Evolutionary conservation across 108 stramenopile species (phyloP).

Genomic region (Fragilaria crotonensis): DNA sequence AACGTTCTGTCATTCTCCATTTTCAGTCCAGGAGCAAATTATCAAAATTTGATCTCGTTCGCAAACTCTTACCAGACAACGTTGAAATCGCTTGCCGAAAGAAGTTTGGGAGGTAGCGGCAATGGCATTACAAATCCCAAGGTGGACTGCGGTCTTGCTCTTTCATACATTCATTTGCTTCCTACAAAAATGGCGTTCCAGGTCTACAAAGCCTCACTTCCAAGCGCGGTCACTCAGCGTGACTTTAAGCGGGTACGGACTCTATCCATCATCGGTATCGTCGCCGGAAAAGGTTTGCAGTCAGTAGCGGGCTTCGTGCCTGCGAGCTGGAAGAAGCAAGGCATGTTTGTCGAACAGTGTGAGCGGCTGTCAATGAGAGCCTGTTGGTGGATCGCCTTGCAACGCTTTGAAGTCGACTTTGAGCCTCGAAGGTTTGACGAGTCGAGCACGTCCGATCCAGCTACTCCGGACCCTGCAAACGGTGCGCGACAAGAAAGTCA

Average conservation of each 20-base stretch:
- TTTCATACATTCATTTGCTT: conserved; percentile 51
- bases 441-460: conserved; percentile 17
- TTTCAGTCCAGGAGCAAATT: conserved; percentile 2
- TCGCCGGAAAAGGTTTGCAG: conserved; percentile 22
- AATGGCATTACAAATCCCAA: conserved; percentile 63
- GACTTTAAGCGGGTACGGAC: conserved; percentile 52
- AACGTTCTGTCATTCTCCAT: conserved; percentile 13
- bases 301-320: not conserved
- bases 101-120: conserved; percentile 68
- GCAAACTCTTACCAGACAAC: conserved; percentile 11
- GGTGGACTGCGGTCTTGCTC: conserved; percentile 62
- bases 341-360: conserved; percentile 66
- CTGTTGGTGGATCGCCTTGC: conserved; percentile 60
- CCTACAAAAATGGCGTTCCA: conserved; percentile 71
- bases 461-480: not conserved
- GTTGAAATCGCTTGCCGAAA: conserved; percentile 29
- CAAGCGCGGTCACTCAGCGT: conserved; percentile 70
- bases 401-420: conserved; percentile 43
- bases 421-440: conserved; percentile 45
- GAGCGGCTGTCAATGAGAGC: conserved; percentile 43
- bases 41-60: conserved; percentile 1
- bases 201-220: conserved; percentile 40
- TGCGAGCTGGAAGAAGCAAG: conserved; percentile 56
- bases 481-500: conserved; percentile 1
- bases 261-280: conserved; percentile 60